A percentile compares a stretch with the other conserved stretches of the same genome.
These are phyloP conservation scores for Hansenula sp. DNA, from an alignment of 1,139 yeast species.

Conservation along the genomic window DNA sequence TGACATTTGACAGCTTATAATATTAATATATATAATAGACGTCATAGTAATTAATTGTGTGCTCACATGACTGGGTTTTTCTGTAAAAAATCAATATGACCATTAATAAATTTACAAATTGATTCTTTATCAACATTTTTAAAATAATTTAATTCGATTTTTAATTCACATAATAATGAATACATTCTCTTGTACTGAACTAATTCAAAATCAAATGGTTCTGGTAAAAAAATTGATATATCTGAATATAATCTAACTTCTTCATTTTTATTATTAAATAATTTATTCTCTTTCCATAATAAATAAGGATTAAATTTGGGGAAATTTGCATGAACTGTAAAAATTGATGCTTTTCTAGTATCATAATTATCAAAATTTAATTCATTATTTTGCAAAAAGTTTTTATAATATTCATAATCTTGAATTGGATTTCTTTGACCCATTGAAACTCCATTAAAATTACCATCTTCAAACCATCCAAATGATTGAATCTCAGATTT, in stretches of 20 bases:
- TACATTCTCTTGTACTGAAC: slow-evolving; percentile 58
- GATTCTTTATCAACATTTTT: slow-evolving; percentile 39
- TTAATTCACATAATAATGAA: slow-evolving; percentile 49
- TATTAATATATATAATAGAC: too few species aligned
- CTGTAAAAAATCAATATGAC: slow-evolving; percentile 39
- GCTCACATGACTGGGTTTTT: too few species aligned
- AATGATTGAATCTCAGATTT: slow-evolving; percentile 20
- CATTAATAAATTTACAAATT: slow-evolving; percentile 44
- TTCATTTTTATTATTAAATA: slow-evolving; percentile 38
- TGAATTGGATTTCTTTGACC: slow-evolving; percentile 37
- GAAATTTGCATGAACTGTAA: slow-evolving; percentile 54
- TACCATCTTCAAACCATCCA: slow-evolving; percentile 38
- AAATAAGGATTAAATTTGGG: slow-evolving; percentile 61
- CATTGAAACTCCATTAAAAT: slow-evolving; percentile 37
- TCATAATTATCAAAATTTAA: slow-evolving; percentile 24
- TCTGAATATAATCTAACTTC: slow-evolving; percentile 43
- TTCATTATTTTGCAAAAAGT: slow-evolving; percentile 35
- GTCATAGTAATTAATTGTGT: too few species aligned
- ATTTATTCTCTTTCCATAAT: slow-evolving; percentile 36
- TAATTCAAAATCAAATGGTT: slow-evolving; percentile 50
- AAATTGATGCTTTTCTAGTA: slow-evolving; percentile 10
- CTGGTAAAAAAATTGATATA: slow-evolving; percentile 30
- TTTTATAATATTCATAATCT: slow-evolving; percentile 27
- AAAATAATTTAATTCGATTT: slow-evolving; percentile 41
- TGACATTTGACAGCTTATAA: background rate